These are phyloP conservation scores for Saitozyma podzolica DNA, from an alignment of 768 basidiomycete species.

Conservation along the genomic window DNA sequence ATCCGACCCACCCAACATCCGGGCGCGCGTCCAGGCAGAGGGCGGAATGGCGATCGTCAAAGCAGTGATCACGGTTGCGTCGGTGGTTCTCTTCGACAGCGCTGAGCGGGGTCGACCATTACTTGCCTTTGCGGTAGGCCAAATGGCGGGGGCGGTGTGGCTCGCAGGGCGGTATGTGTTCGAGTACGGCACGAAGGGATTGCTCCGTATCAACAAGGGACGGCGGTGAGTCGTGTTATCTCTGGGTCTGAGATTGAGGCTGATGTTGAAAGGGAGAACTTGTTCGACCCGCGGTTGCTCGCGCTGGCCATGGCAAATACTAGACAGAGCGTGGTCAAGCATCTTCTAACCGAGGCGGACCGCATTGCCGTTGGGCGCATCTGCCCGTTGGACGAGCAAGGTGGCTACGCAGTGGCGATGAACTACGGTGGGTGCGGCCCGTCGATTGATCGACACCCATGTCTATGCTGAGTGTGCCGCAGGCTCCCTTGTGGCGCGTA, in stretches of 20 bases:
- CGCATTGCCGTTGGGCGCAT: constrained; percentile 82
- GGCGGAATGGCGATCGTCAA: constrained; percentile 75
- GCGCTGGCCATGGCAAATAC: constrained; percentile 79
- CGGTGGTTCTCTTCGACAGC: constrained; percentile 56
- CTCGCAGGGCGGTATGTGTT: constrained; percentile 63
- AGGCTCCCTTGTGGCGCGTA: constrained; percentile 90
- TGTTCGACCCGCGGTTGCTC: constrained; percentile 54
- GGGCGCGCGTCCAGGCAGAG: constrained; percentile 78
- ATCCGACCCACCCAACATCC: constrained; percentile 62
- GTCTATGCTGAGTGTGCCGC: constrained; percentile 2
- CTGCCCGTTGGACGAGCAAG: constrained; percentile 82
- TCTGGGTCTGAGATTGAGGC: no score
- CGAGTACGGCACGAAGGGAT: constrained; percentile 33
- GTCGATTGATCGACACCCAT: background rate
- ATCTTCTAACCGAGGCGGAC: constrained; percentile 93
- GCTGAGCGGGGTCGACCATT: constrained; percentile 56
- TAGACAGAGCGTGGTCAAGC: constrained; percentile 84
- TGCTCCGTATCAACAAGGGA: constrained; percentile 10
- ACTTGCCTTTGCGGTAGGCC: constrained; percentile 82
- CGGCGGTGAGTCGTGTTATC: no score
- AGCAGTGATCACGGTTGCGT: constrained; percentile 68
- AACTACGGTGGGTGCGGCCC: constrained; percentile 74
- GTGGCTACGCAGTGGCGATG: constrained; percentile 90
- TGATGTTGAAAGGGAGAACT: constrained; percentile 9
- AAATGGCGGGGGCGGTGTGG: constrained; percentile 68